phyloP scores from a whole-genome alignment of 108 stramenopile genomes.

The Pelagomonas calceolata region DNA sequence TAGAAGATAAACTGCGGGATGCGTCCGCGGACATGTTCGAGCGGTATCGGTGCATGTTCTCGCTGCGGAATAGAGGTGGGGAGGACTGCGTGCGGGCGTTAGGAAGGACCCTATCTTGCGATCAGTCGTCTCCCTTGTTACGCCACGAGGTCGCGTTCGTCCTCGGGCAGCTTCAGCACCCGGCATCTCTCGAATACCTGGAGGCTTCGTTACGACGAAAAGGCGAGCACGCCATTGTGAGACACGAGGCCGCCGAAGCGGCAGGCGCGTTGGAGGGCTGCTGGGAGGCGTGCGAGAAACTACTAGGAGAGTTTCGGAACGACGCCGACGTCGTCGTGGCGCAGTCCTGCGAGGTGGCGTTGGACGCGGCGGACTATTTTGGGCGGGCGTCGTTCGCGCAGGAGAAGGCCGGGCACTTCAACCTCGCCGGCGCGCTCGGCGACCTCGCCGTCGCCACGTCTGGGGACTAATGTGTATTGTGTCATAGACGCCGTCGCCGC shows the following conservation, averaged over 20 bases:
- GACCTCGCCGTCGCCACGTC: too few relatives aligned
- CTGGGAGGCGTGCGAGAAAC: conserved; percentile 64
- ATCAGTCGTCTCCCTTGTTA: conserved; percentile 66
- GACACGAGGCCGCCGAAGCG: conserved; percentile 96
- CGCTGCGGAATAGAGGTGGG: conserved; percentile 78
- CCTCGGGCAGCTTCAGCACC: conserved; percentile 88
- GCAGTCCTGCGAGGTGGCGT: conserved; percentile 83
- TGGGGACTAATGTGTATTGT: too few relatives aligned
- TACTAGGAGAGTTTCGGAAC: conserved; percentile 55
- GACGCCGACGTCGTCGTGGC: conserved; percentile 55
- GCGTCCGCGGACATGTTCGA: conserved; percentile 59
- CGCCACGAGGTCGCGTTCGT: conserved; percentile 99
- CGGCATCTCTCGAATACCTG: conserved; percentile 63
- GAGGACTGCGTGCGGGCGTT: conserved; percentile 50
- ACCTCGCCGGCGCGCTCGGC: too few relatives aligned
- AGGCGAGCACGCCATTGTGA: conserved; percentile 86
- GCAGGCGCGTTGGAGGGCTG: conserved; percentile 81
- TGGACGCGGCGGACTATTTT: conserved; percentile 92
- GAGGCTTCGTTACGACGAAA: conserved; percentile 44
- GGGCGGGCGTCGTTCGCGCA: conserved; percentile 4
- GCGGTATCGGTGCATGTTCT: conserved; percentile 95
- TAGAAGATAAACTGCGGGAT: conserved; percentile 64
- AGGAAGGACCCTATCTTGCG: conserved; percentile 26
- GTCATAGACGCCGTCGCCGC: too few relatives aligned
- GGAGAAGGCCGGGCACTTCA: too few relatives aligned